Evolutionary conservation across 495 filamentous ascomycete species (phyloP).

Genomic region (Hypomontagnella submonticulosa): DNA sequence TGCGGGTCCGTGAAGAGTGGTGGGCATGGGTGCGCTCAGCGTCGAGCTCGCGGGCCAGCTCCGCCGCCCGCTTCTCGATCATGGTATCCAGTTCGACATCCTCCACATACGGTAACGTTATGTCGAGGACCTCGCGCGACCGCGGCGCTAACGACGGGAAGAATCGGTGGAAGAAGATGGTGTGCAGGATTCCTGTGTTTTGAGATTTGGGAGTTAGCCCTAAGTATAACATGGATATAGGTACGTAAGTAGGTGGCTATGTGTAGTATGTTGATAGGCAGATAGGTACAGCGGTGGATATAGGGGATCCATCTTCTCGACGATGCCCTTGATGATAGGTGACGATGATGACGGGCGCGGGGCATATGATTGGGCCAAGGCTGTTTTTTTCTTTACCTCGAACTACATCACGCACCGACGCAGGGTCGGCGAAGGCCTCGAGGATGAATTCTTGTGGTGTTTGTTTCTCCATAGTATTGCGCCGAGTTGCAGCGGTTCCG

Average conservation of each 20-base stretch:
- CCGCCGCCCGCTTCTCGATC: slow-evolving; percentile 85
- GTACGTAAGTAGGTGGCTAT: slow-evolving; percentile 5
- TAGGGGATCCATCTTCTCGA: slow-evolving; percentile 26
- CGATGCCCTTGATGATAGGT: slow-evolving; percentile 14
- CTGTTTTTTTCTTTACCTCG: slow-evolving; percentile 71
- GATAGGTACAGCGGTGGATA: slow-evolving; percentile 20
- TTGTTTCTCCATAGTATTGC: slow-evolving; percentile 60
- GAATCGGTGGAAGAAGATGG: slow-evolving; percentile 99
- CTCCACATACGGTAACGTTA: slow-evolving; percentile 88
- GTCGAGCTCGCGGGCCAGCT: slow-evolving; percentile 75
- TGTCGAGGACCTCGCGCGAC: slow-evolving; percentile 88
- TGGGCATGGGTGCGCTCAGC: slow-evolving; percentile 50
- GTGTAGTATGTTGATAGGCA: slow-evolving; percentile 13
- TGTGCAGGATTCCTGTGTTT: slow-evolving; percentile 85
- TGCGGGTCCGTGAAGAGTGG: slow-evolving; percentile 24
- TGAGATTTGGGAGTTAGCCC: slow-evolving; percentile 15
- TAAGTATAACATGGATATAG: neutral
- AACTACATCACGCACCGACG: slow-evolving; percentile 86
- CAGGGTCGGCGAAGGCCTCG: slow-evolving; percentile 84
- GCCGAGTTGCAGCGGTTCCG: slow-evolving; percentile 3
- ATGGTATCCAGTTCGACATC: slow-evolving; percentile 91
- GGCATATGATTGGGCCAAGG: slow-evolving; percentile 32
- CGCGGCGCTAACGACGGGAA: slow-evolving; percentile 87
- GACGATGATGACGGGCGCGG: slow-evolving; percentile 34
- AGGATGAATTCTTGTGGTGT: slow-evolving; percentile 83